Evolutionary conservation across 768 basidiomycete genomes (phyloP).

Genomic region (Lyophyllum semitale): DNA sequence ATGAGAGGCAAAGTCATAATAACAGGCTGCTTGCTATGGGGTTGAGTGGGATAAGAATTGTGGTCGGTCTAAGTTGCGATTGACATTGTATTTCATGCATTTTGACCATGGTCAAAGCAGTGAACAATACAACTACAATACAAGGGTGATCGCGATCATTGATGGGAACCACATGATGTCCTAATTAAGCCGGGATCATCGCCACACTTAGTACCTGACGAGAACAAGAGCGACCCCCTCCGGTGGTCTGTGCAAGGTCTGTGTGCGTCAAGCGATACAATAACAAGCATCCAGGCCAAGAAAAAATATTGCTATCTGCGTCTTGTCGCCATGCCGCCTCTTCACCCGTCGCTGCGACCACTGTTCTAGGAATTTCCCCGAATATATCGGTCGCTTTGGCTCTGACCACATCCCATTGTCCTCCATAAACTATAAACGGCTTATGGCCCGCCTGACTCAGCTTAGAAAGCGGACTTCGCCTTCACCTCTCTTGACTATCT

Average conservation of each 20-base stretch:
- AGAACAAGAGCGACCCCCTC: conserved; percentile 2
- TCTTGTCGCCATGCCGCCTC: not conserved
- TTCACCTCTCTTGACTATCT: not conserved
- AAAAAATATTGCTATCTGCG: not conserved
- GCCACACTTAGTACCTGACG: not conserved
- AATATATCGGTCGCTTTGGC: not conserved
- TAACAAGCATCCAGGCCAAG: not conserved
- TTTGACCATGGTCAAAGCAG: not conserved
- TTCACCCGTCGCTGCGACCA: not conserved
- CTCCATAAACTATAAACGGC: not conserved
- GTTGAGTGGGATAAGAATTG: not conserved
- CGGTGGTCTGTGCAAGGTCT: not conserved
- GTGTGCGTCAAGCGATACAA: not conserved
- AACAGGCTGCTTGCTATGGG: no score
- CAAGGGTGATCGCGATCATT: not conserved
- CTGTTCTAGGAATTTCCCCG: not conserved
- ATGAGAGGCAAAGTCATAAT: not conserved
- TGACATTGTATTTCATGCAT: not conserved
- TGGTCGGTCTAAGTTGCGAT: not conserved
- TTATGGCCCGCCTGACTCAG: not conserved
- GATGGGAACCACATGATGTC: not conserved
- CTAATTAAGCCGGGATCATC: not conserved
- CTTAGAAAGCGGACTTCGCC: not conserved
- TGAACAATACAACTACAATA: conserved; percentile 12
- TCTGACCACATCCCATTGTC: conserved; percentile 5